Conservation (phyloP, 805 yeast genomes). For the Metschnikowia dekortorum region DNA sequence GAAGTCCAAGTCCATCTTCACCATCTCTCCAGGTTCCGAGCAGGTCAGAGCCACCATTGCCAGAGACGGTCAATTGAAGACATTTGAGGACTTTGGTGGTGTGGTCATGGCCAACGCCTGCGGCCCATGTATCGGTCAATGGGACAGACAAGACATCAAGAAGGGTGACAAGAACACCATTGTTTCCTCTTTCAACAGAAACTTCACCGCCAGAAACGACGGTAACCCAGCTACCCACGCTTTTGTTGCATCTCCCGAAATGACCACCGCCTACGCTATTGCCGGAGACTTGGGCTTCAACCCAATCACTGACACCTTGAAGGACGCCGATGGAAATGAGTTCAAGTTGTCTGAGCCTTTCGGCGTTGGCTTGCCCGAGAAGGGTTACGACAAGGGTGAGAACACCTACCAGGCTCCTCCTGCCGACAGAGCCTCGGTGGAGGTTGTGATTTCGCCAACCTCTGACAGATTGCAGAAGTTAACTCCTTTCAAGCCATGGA, state of each 20-base stretch:
- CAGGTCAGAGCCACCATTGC: conserved; percentile 97
- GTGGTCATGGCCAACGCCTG: conserved; percentile 95
- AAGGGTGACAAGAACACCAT: conserved; percentile 95
- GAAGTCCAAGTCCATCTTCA: conserved; percentile 85
- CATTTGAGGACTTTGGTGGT: conserved; percentile 90
- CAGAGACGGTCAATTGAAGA: conserved; percentile 87
- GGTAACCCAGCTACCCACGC: conserved; percentile 98
- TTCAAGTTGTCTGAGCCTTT: conserved; percentile 83
- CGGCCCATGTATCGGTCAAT: conserved; percentile 99
- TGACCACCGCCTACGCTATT: conserved; percentile 91
- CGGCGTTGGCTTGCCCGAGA: conserved; percentile 85
- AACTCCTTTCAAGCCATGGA: conserved; percentile 93
- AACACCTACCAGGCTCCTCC: conserved; percentile 98
- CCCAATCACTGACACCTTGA: conserved; percentile 87
- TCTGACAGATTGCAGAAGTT: conserved; percentile 95
- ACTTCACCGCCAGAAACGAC: conserved; percentile 96
- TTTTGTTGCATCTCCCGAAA: conserved; percentile 94
- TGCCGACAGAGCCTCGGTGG: conserved; percentile 67
- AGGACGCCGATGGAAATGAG: conserved; percentile 84
- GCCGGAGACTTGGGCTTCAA: conserved; percentile 96
- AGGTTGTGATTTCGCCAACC: conserved; percentile 76
- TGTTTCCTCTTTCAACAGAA: conserved; percentile 96
- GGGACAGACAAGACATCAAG: conserved; percentile 93
- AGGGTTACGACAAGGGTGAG: conserved; percentile 90
- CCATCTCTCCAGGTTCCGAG: conserved; percentile 97